These are phyloP conservation scores for Pythium volutum DNA, from an alignment of 352 stramenopile genomes.

Conservation along the genomic window DNA sequence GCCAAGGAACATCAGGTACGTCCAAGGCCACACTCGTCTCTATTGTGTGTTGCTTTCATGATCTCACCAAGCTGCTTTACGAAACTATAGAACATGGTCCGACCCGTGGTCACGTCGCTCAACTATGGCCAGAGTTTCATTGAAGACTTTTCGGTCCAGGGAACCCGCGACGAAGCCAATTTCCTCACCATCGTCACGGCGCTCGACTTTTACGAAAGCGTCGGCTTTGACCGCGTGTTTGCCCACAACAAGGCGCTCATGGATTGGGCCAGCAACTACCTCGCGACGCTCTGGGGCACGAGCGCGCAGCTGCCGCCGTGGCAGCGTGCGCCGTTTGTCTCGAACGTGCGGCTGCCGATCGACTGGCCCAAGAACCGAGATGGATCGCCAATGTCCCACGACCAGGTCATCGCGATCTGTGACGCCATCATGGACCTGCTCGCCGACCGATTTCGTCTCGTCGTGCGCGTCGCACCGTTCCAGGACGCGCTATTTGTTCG, in stretches of 20 bases:
- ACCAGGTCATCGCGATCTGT: constrained; percentile 62
- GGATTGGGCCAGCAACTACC: constrained; percentile 75
- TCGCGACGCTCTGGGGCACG: constrained; percentile 72
- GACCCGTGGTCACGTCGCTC: constrained; percentile 77
- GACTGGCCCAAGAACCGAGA: constrained; percentile 47
- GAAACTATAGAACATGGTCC: constrained; percentile 55
- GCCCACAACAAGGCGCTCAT: constrained; percentile 84
- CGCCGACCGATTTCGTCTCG: constrained; percentile 65
- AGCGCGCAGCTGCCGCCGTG: constrained; percentile 66
- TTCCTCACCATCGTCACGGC: constrained; percentile 80
- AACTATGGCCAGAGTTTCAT: constrained; percentile 78
- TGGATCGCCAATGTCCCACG: constrained; percentile 47
- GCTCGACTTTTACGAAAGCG: constrained; percentile 81
- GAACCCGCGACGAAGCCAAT: constrained; percentile 79
- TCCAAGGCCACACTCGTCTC: too few species aligned
- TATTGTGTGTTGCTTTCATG: too few species aligned
- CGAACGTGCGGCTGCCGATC: constrained; percentile 74
- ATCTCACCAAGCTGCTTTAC: too few species aligned
- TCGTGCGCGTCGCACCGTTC: constrained; percentile 67
- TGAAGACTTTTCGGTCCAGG: constrained; percentile 83
- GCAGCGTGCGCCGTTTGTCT: constrained; percentile 81
- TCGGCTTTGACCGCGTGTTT: constrained; percentile 68
- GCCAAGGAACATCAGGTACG: constrained; percentile 53
- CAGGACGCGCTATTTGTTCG: constrained; percentile 69
- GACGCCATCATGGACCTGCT: constrained; percentile 81